Base-by-base conservation (phyloP, 495 filamentous ascomycete genomes). In the Neurospora sp. region DNA sequence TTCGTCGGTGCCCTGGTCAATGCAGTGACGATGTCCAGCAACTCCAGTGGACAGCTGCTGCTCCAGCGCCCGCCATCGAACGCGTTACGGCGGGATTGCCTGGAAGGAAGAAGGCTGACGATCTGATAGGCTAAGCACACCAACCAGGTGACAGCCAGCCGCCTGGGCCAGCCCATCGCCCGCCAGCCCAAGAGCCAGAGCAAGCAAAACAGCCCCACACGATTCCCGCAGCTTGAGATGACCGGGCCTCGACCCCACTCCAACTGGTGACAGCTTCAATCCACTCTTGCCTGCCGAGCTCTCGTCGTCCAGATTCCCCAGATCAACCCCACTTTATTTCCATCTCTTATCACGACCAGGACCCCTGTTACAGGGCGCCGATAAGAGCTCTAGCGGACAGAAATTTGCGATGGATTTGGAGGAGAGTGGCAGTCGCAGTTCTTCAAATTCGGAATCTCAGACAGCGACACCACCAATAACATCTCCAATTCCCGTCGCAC, bases 31-130 rank as follows among this genome's bases (percentile, higher is more conserved):
- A 65, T 65, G 53, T 65, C 53, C 27, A 65, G 53, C 53, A 65
- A 31, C 22, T 61, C 22, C 53, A 65, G 53, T 74, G 73, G 74
- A 73, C 68, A 31, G 47, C 53, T 69, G 70, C 18, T 79, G 77
- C 76, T 79, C 72, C 76, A 76, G 70, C 68, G 70, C 71, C 71
- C 75, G 38, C 20, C 71, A 75, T 74, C 72, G 79, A 65, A 82
- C 80, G 80, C 80, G 80, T 82, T 81, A 77, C 79, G 74, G 73
- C 74, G 77, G 53, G 80, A 78, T 81, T 82, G 80, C 80, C 80
- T 82, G 71, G 80, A 80, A 80, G 69, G 35, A 37, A 37, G 77
- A 77, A 78, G 79, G 78, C 78, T 77, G 75, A 75, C 20, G 12
- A 14, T 59, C 47, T 59, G 47, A 59, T 59, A 59, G 47, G 44